Conservation (phyloP, 805 yeast species). For the Candida insectorum region DNA sequence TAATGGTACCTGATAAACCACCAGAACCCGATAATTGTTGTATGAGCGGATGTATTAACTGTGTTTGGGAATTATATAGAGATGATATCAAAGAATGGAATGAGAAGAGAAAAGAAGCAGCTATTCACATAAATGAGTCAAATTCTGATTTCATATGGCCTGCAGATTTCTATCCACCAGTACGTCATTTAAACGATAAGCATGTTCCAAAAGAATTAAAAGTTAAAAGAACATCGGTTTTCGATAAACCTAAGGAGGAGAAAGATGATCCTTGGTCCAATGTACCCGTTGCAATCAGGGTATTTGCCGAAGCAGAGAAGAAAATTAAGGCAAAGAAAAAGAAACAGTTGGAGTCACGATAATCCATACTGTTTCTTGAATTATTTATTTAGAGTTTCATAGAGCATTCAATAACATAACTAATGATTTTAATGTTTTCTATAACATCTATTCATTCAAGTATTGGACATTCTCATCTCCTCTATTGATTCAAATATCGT, state of each 20-base stretch:
- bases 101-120: constrained; percentile 56
- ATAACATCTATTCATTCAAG: too few species aligned
- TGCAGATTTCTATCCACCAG: constrained; percentile 39
- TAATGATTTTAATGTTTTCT: too few species aligned
- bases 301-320: constrained; percentile 81
- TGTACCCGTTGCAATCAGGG: constrained; percentile 74
- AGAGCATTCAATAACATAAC: too few species aligned
- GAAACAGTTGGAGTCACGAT: background rate
- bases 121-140: constrained; percentile 22
- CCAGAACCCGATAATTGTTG: constrained; percentile 94
- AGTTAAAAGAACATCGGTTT: constrained; percentile 1
- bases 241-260: constrained; percentile 2
- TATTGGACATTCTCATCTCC: too few species aligned
- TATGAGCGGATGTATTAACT: constrained; percentile 94
- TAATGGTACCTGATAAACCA: constrained; percentile 80
- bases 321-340: constrained; percentile 39
- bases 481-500: too few species aligned
- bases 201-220: constrained; percentile 36
- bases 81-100: constrained; percentile 90
- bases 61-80: constrained; percentile 92
- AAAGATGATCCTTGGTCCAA: constrained; percentile 34
- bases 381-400: too few species aligned
- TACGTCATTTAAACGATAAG: constrained; percentile 23
- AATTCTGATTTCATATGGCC: constrained; percentile 44
- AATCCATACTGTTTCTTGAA: background rate